Evolutionary conservation across 2,329 filamentous ascomycete species (phyloP), one percentile per base, ranked within the genome.

Genomic region (Hypoxylon sp.): DNA sequence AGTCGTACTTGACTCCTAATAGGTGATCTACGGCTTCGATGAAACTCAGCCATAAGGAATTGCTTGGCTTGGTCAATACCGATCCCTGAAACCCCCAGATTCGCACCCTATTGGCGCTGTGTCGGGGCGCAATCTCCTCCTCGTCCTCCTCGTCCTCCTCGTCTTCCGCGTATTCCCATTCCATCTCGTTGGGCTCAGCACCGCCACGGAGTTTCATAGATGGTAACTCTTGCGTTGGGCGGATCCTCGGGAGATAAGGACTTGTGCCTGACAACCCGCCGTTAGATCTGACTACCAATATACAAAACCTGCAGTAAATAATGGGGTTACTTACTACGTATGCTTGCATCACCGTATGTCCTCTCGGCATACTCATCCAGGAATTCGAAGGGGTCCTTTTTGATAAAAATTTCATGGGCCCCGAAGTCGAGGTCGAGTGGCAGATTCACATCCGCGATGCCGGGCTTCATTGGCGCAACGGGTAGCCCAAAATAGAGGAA

Each of bases 401-500:
- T 12, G 21, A 59, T 12, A 5, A 30, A 12, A 11, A 37, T 2
- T 0, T 52, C n/a, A 7, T 71, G 61, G 7, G 66, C 45, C 5
- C 52, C 47, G 16, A 66, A 58, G 5, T 70, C 67, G 14, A 65
- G 27, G 25, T 72, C 70, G 8, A 46, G 30, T 9, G 61, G 37
- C 6, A 30, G 16, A 1, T 43, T 19, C 25, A 32, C 21, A 34
- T 72, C 51, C 32, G 19, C 12, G 1, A 29, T 63, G 23, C 77
- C 71, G 2, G 74, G 70, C 41, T 76, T 74, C 27, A 81, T 68
- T 0, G 83, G 81, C 52, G 80, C 80, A 2, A 84, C 75, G 0
- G 81, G 81, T 5, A 84, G 69, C 0, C 83, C 83, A 63, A 84
- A 85, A 70, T 81, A 84, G 46, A 83, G 74, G 74, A 83, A 78